phyloP scores from a whole-genome alignment of 768 basidiomycete genomes.

The Rickenella mellea region DNA sequence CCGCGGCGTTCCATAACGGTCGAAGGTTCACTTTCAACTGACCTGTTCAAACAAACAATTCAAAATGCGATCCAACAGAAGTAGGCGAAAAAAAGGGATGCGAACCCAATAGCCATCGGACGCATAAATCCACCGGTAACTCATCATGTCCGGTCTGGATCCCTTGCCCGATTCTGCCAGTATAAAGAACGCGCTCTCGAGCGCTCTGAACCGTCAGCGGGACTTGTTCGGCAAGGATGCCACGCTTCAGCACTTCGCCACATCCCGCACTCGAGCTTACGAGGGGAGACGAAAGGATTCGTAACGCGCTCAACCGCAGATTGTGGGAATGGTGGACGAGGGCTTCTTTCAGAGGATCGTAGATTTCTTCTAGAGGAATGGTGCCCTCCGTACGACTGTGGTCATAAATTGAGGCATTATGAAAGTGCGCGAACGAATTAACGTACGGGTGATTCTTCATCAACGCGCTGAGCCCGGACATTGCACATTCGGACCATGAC shows the following conservation, averaged over 20 bases:
- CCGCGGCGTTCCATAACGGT: slow-evolving; percentile 81
- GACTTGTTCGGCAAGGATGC: slow-evolving; percentile 75
- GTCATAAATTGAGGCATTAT: neutral
- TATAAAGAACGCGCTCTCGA: slow-evolving; percentile 74
- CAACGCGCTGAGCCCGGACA: slow-evolving; percentile 45
- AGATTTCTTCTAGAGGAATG: slow-evolving; percentile 37
- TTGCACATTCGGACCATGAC: slow-evolving; percentile 46
- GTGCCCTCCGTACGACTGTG: slow-evolving; percentile 7
- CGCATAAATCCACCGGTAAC: slow-evolving; percentile 51
- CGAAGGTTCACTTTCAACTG: slow-evolving; percentile 91
- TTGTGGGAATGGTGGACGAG: slow-evolving; percentile 66
- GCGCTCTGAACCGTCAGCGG: slow-evolving; percentile 71
- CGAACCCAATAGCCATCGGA: slow-evolving; percentile 70
- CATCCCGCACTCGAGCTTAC: slow-evolving; percentile 33
- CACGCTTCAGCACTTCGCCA: slow-evolving; percentile 49
- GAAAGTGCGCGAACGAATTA: neutral
- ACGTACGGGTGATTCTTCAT: slow-evolving; percentile 13
- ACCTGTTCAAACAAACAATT: slow-evolving; percentile 30
- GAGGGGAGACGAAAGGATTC: slow-evolving; percentile 47
- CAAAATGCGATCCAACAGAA: neutral
- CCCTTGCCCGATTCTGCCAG: slow-evolving; percentile 59
- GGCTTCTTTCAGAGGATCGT: slow-evolving; percentile 38
- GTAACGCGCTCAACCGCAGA: slow-evolving; percentile 55
- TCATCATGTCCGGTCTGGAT: slow-evolving; percentile 43
- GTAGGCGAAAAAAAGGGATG: no score